Evolutionary conservation across 345 rosid genomes (phyloP).

Genomic region (Eucalyptus erythrocorys): DNA sequence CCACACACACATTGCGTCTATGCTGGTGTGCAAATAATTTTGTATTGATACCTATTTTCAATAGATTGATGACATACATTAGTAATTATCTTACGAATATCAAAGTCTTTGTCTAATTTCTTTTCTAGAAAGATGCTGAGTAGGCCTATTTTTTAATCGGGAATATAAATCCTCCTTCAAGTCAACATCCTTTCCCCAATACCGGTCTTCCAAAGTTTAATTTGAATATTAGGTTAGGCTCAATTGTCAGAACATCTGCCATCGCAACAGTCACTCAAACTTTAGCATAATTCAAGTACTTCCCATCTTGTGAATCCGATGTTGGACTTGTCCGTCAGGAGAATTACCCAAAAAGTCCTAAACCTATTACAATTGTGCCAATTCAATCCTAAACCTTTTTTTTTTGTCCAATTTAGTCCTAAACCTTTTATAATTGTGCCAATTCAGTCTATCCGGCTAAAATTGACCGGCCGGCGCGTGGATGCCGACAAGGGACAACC

Average conservation of each 20-base stretch:
- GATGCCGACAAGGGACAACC: too few relatives aligned
- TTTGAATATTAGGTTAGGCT: not conserved
- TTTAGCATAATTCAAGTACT: not conserved
- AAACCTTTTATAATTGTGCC: too few relatives aligned
- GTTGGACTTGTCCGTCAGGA: not conserved
- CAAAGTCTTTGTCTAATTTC: not conserved
- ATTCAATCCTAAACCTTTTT: too few relatives aligned
- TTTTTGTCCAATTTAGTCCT: too few relatives aligned
- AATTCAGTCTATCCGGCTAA: too few relatives aligned
- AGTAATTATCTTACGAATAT: not conserved
- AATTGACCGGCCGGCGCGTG: too few relatives aligned
- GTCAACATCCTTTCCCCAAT: not conserved
- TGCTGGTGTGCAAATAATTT: not conserved
- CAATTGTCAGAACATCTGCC: not conserved
- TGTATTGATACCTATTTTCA: not conserved
- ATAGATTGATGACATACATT: not conserved
- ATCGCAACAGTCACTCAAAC: not conserved
- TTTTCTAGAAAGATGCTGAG: not conserved
- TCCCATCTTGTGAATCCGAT: not conserved
- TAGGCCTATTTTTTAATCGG: not conserved
- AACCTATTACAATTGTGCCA: too few relatives aligned
- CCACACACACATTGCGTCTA: not conserved
- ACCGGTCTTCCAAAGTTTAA: not conserved
- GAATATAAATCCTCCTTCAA: not conserved
- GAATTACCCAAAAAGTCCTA: too few relatives aligned